Conservation (phyloP, 768 basidiomycete species). For the Kwoniella sp. region DNA sequence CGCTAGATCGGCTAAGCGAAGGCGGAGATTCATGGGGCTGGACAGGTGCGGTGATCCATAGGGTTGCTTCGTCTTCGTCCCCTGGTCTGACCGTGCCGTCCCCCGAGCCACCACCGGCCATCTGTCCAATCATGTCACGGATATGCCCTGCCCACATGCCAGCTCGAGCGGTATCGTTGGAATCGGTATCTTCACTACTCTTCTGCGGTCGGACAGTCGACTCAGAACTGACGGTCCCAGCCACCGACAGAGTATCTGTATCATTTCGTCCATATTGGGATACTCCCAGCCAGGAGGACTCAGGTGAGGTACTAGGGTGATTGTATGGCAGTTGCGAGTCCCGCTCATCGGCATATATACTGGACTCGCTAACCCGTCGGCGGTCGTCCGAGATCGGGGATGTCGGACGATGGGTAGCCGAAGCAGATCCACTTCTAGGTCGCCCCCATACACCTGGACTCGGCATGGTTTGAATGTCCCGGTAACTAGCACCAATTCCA, state of each 20-base stretch:
- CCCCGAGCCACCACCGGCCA: conserved; percentile 17
- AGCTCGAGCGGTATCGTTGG: conserved; percentile 48
- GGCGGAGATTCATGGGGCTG: conserved; percentile 11
- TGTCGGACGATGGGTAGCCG: conserved; percentile 10
- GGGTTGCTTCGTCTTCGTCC: conserved; percentile 52
- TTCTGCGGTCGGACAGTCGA: conserved; percentile 31
- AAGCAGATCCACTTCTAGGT: conserved; percentile 32
- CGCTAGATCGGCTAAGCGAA: conserved; percentile 13
- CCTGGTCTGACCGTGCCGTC: conserved; percentile 5
- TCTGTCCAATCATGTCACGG: conserved; percentile 33
- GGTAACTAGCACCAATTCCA: conserved; percentile 3
- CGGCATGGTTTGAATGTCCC: conserved; percentile 2
- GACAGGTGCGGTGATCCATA: conserved; percentile 43
- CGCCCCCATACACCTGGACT: conserved; percentile 18
- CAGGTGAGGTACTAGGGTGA: conserved; percentile 23
- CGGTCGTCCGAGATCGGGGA: conserved; percentile 15
- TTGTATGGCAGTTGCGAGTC: conserved; percentile 34
- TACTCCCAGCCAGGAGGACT: conserved; percentile 27
- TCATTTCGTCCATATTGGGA: conserved; percentile 23
- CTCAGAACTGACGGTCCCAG: conserved; percentile 44
- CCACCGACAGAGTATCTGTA: conserved; percentile 31
- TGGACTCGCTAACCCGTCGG: conserved; percentile 34
- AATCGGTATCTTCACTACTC: conserved; percentile 45
- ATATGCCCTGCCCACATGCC: conserved; percentile 42
- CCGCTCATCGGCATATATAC: conserved; percentile 17